Conservation (phyloP, 2,329 filamentous ascomycete genomes). For the Pezicula radicicola region DNA sequence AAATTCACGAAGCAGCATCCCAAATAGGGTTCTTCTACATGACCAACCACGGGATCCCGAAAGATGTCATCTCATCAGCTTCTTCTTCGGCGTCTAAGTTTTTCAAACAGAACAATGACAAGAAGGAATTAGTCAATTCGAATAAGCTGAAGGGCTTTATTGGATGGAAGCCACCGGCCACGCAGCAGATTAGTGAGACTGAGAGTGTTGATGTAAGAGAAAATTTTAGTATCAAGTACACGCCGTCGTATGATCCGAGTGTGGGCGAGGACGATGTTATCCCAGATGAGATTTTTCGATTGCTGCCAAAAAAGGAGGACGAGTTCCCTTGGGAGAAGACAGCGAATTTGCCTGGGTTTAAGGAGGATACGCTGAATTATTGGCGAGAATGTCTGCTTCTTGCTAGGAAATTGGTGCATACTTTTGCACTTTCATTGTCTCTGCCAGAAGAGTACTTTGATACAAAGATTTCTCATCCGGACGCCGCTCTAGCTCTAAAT, state of each 20-base stretch:
- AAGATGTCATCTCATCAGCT: not conserved
- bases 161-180: not conserved
- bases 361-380: not conserved
- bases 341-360: not conserved
- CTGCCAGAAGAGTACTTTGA: conserved; percentile 51
- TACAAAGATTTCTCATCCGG: conserved; percentile 45
- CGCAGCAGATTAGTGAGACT: not conserved
- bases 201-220: not conserved
- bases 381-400: not conserved
- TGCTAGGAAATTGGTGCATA: conserved; percentile 16
- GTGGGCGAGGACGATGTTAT: not conserved
- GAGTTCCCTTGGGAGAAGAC: not conserved
- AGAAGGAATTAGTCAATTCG: not conserved
- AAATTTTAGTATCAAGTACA: not conserved
- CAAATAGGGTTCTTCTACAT: conserved; percentile 41
- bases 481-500: conserved; percentile 26
- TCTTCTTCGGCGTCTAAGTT: not conserved
- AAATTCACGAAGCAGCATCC: conserved; percentile 33
- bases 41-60: conserved; percentile 28
- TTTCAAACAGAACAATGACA: not conserved
- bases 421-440: conserved; percentile 50
- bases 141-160: not conserved
- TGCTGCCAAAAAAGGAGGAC: not conserved
- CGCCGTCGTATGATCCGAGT: not conserved
- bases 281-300: not conserved